Evolutionary conservation across 192 early-diverging fungal genomes (phyloP), one percentile per base, ranked within the genome.

Genomic region (Dissophora globulifera): DNA sequence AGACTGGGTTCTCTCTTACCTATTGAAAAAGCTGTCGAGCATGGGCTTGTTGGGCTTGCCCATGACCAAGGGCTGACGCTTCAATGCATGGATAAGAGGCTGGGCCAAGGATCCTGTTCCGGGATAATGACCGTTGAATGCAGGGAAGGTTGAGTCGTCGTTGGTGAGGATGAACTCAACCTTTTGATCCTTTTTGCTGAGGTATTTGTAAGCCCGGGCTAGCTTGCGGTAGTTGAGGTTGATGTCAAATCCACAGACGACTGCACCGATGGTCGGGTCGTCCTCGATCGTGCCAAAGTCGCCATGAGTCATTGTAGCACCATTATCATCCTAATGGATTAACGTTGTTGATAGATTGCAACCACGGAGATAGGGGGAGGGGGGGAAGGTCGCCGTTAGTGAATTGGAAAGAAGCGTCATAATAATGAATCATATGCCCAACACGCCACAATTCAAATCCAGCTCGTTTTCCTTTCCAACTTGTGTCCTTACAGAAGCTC

Each of bases 41-140:
- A 99, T 98, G 12, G 90, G 90, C 64, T 90, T 85, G 68, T 93
- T 89, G 11, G 97, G 97, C 75, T 99, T 99, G 20, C 97, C 97
- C 56, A 98, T 83, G 49, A 98, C 87, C 71, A 86, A 83, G 33
- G 97, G 96, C n/a, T 89, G 60, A 58, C 91, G 67, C 53, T 87
- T 88, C n/a, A 94, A 81, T n/a, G 95, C 87, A 42, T 88, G 82
- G 15, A 88, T 79, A 45, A 99, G 80, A 8, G 93, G 84, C 52
- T 87, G 69, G 13, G 93, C 81, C 30, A 99, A 80, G 17, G 96
- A 85, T 16, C 97, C 97, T 22, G 93, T 89, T 48, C 94, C 93
- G 10, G 96, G 95, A 52, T 86, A 94, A 38, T 92, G 62, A 29
- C 86, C 75, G 17, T 88, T 89, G 47, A 85, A 90, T 23, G 90